A percentile compares a stretch with the other conserved stretches of the same genome.
Conservation (phyloP, 108 stramenopile genomes). For the Conticribra weissflogii region DNA sequence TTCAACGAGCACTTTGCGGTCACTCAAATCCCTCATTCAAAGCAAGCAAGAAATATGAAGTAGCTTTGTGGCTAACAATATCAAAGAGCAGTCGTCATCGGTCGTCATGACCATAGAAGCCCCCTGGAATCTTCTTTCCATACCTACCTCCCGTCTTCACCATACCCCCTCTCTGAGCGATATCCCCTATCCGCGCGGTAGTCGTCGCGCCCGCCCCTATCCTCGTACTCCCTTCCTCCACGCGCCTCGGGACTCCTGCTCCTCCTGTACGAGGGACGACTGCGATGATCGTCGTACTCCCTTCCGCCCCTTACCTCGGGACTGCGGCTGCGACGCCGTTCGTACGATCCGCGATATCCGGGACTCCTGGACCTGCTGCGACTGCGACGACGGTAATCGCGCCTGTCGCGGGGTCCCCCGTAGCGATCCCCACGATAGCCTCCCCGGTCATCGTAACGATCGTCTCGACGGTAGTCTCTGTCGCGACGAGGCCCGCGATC, state of each 20-base stretch:
- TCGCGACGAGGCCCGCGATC: constrained; percentile 43
- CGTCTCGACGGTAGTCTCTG: constrained; percentile 30
- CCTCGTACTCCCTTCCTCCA: not conserved
- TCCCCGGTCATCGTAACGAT: constrained; percentile 43
- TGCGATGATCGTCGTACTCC: constrained; percentile 18
- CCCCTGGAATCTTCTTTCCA: too few relatives aligned
- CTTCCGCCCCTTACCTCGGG: constrained; percentile 1
- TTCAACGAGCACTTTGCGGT: too few relatives aligned
- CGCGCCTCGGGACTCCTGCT: not conserved
- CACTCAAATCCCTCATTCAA: too few relatives aligned
- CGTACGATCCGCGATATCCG: constrained; percentile 16
- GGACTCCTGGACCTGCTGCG: constrained; percentile 15
- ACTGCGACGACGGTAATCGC: constrained; percentile 35
- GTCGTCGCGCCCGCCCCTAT: constrained; percentile 13
- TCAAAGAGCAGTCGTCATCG: too few relatives aligned
- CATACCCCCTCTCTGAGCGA: constrained; percentile 30
- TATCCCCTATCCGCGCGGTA: constrained; percentile 20
- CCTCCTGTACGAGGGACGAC: constrained; percentile 5
- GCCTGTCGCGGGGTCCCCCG: constrained; percentile 24
- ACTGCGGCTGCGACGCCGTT: constrained; percentile 35
- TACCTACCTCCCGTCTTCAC: constrained; percentile 28
- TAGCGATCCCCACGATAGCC: constrained; percentile 40
- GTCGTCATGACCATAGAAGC: too few relatives aligned
- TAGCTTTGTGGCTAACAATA: too few relatives aligned
- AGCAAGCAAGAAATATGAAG: too few relatives aligned